These are phyloP conservation scores for Zangia roseola DNA, from an alignment of 768 basidiomycete species.

Conservation along the genomic window DNA sequence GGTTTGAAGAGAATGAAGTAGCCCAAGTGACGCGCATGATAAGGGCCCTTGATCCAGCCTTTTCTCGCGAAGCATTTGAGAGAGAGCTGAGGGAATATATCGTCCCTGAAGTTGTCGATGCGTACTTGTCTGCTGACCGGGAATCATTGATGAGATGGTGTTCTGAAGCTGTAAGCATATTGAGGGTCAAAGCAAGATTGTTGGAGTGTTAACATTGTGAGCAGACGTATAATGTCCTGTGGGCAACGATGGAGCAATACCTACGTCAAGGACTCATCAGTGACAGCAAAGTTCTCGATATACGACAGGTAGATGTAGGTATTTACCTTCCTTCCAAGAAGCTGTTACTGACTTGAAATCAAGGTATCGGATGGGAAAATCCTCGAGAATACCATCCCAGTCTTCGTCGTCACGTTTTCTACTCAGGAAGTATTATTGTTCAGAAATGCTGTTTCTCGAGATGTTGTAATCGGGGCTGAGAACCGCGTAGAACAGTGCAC, in stretches of 20 bases:
- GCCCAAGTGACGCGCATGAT: slow-evolving; percentile 91
- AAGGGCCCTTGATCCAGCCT: slow-evolving; percentile 84
- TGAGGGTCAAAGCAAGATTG: not conserved
- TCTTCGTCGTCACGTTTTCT: slow-evolving; percentile 87
- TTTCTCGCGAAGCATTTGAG: slow-evolving; percentile 84
- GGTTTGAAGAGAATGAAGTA: slow-evolving; percentile 97
- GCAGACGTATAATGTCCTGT: slow-evolving; percentile 96
- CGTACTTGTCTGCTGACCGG: slow-evolving; percentile 87
- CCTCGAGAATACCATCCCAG: slow-evolving; percentile 85
- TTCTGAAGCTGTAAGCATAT: slow-evolving; percentile 80
- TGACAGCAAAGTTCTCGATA: slow-evolving; percentile 93
- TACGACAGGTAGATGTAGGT: slow-evolving; percentile 93
- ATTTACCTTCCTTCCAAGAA: not conserved
- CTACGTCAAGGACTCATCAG: slow-evolving; percentile 86
- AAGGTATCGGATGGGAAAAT: slow-evolving; percentile 86
- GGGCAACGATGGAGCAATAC: slow-evolving; percentile 97
- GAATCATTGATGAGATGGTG: slow-evolving; percentile 89
- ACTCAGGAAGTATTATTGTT: slow-evolving; percentile 95
- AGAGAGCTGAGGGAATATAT: slow-evolving; percentile 95
- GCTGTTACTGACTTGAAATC: slow-evolving; percentile 3
- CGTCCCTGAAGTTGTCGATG: slow-evolving; percentile 96
- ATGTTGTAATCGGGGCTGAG: slow-evolving; percentile 84
- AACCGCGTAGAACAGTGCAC: slow-evolving; percentile 90
- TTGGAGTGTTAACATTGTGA: not conserved
- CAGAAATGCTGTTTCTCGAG: slow-evolving; percentile 85